These are phyloP conservation scores for Monilinia fructicola DNA, from an alignment of 2,329 filamentous ascomycete genomes.

Conservation along the genomic window DNA sequence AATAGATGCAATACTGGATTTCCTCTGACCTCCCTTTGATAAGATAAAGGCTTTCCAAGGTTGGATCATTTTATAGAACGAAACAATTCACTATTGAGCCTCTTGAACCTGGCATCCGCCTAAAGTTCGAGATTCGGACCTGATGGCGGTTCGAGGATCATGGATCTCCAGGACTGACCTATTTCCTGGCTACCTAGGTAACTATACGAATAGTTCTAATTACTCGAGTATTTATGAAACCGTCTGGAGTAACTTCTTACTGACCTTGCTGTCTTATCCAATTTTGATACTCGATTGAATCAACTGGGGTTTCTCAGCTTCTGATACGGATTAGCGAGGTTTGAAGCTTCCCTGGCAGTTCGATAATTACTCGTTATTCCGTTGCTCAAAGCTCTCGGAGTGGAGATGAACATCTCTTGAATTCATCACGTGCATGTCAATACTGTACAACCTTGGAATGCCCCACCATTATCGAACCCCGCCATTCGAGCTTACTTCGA, in stretches of 20 bases:
- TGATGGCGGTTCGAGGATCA: too few species aligned
- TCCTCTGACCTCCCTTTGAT: too few species aligned
- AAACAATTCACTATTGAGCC: too few species aligned
- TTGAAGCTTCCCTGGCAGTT: background rate
- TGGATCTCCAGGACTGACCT: too few species aligned
- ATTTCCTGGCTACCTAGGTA: background rate
- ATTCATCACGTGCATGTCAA: slow-evolving; percentile 11
- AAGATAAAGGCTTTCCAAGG: too few species aligned
- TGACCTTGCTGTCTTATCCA: background rate
- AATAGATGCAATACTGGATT: too few species aligned
- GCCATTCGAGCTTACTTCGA: slow-evolving; percentile 1
- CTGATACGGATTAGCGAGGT: background rate
- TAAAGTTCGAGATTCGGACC: too few species aligned
- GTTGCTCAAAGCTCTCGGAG: too few species aligned
- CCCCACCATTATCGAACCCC: slow-evolving; percentile 22
- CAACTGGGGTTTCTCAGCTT: background rate
- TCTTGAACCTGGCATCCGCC: too few species aligned
- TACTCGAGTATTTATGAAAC: too few species aligned
- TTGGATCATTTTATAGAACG: too few species aligned
- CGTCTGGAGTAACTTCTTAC: background rate
- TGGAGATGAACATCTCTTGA: background rate
- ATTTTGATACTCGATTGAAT: background rate
- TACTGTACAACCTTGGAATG: too few species aligned
- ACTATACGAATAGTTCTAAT: background rate
- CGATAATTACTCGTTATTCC: background rate